Base-by-base conservation (phyloP, 768 basidiomycete genomes). In the Rhodotorula sphaerocarpa region DNA sequence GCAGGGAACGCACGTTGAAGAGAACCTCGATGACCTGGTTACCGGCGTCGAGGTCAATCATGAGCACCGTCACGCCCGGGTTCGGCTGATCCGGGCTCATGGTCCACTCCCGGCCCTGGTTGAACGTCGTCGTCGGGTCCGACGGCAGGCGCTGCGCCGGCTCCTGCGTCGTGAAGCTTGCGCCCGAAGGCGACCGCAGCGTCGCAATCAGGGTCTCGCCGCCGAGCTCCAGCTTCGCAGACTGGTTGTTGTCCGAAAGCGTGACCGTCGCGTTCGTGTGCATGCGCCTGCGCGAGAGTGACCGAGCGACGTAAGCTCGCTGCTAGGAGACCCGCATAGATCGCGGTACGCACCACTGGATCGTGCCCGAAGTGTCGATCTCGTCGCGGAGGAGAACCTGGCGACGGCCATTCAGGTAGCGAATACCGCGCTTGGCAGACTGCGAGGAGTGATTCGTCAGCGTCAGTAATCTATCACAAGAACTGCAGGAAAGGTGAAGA, bases 381-480 rank as follows among this genome's bases (percentile, higher is more conserved):
- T 99, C 95, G 76, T 96, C 93, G 75, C 93, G 93, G 50, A 99
- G 74, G 21, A 99, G 82, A 20, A 96, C 84, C 76, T 96, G 95
- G 65, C 80, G 82, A 65, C 95, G 84, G 42, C 77, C 79, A 75
- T 97, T 97, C 67, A 96, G 71, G 61, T 84, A 73, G 50, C 90
- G 87, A 56, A 91, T 78, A 53, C 92, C 95, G 64, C 95, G 90
- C 71, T 83, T 82, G 71, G 86, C 83, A 25, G 83, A 80, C 39
- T 60, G 43, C 14, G 48, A 39, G n/a, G n/a, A n/a, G n/a, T n/a
- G n/a, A n/a, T n/a, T 21, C 12, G 21, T 23, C 12, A 14, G 43
- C 25, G 11, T n/a, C 39, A 42, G 42, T 55, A n/a, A n/a, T n/a
- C n/a, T n/a, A n/a, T n/a, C n/a, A n/a, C n/a, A n/a, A n/a, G n/a